phyloP scores from a whole-genome alignment of 2,329 filamentous ascomycete genomes.

The Scedosporium apiospermum region DNA sequence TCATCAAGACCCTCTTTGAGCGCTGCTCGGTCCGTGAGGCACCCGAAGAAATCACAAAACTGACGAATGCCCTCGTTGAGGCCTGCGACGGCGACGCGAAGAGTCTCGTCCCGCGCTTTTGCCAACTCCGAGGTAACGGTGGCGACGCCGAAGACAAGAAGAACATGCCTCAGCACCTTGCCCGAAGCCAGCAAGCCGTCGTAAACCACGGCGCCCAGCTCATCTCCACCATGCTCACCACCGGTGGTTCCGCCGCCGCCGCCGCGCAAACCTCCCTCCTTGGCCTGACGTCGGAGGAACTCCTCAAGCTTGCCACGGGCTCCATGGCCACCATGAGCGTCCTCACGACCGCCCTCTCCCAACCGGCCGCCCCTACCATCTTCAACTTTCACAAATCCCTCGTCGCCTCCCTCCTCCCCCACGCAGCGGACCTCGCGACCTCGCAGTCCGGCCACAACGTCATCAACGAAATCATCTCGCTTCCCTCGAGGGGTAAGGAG shows the following conservation, averaged over 20 bases:
- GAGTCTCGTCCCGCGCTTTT: constrained; percentile 39
- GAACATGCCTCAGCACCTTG: background rate
- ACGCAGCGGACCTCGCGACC: constrained; percentile 33
- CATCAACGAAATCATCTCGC: constrained; percentile 36
- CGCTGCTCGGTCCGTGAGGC: constrained; percentile 63
- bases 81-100: constrained; percentile 38
- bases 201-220: constrained; percentile 68
- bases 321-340: constrained; percentile 40
- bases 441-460: constrained; percentile 43
- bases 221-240: constrained; percentile 67
- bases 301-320: constrained; percentile 54
- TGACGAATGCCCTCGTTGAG: constrained; percentile 37
- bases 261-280: constrained; percentile 67
- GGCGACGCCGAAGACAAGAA: constrained; percentile 17
- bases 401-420: constrained; percentile 36
- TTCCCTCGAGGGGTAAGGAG: constrained; percentile 39
- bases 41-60: constrained; percentile 37
- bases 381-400: constrained; percentile 47
- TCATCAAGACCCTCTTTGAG: constrained; percentile 76
- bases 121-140: constrained; percentile 29
- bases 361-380: constrained; percentile 29
- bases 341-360: constrained; percentile 39
- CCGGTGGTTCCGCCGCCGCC: constrained; percentile 57
- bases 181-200: constrained; percentile 6
- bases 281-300: constrained; percentile 42